Evolutionary conservation across 148 eudicot species (phyloP).

Genomic region (Arctostaphylos glauca): DNA sequence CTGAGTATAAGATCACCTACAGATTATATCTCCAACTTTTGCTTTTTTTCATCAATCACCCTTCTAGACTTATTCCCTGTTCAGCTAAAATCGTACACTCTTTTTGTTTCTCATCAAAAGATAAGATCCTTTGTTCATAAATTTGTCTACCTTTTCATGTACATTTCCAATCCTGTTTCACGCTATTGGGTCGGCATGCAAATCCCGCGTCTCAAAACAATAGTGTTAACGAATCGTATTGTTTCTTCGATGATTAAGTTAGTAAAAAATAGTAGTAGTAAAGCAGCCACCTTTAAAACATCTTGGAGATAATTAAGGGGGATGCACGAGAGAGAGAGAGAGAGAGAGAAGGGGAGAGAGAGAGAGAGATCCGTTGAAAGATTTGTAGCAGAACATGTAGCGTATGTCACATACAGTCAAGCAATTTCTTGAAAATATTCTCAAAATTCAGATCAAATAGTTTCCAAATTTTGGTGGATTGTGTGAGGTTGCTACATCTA

Average conservation of each 20-base stretch:
- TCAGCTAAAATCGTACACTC: constrained; percentile 5
- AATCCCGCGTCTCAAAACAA: background rate
- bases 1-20: constrained; percentile 23
- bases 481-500: too few species aligned
- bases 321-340: background rate
- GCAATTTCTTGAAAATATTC: too few species aligned
- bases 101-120: constrained; percentile 13
- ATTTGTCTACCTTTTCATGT: constrained; percentile 21
- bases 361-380: too few species aligned
- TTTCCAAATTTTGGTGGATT: too few species aligned
- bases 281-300: background rate
- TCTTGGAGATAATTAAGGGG: background rate
- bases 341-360: too few species aligned
- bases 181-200: constrained; percentile 14
- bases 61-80: constrained; percentile 26
- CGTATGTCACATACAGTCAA: too few species aligned
- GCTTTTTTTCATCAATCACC: background rate
- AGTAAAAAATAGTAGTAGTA: too few species aligned
- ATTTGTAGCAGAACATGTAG: too few species aligned
- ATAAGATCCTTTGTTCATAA: constrained; percentile 13
- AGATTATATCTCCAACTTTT: constrained; percentile 15
- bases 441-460: too few species aligned
- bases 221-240: background rate
- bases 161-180: constrained; percentile 13
- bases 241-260: background rate